Percentiles rank a stretch among this genome's conserved stretches.
Evolutionary conservation across 306 rosid genomes (phyloP).

Genomic region (Castanea mollissima): DNA sequence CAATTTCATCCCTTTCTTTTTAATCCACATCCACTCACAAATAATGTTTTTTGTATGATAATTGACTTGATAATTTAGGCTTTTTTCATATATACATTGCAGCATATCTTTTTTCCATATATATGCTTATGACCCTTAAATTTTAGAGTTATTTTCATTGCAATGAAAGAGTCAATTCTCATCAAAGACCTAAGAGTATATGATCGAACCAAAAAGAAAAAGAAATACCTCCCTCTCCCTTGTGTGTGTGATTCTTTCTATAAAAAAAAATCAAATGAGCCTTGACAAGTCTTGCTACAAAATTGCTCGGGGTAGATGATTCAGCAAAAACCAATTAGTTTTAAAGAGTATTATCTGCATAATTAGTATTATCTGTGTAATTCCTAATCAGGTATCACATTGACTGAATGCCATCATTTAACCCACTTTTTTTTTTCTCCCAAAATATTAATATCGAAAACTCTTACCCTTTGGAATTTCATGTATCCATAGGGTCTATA

Average conservation of each 20-base stretch:
- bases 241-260: not conserved
- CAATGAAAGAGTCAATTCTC: too few species aligned
- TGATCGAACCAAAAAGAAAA: too few species aligned
- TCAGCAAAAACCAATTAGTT: not conserved
- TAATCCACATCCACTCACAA: too few species aligned
- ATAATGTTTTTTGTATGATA: too few species aligned
- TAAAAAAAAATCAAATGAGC: not conserved
- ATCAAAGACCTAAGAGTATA: too few species aligned
- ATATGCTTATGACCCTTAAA: too few species aligned
- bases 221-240: not conserved
- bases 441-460: not conserved
- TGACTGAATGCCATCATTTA: slow-evolving; percentile 36
- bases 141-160: too few species aligned
- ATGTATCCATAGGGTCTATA: not conserved
- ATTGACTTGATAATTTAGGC: too few species aligned
- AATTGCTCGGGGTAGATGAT: not conserved
- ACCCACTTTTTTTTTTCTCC: slow-evolving; percentile 9
- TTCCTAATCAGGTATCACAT: slow-evolving; percentile 17
- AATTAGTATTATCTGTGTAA: not conserved
- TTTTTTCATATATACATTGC: too few species aligned
- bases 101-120: too few species aligned
- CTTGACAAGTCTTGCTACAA: not conserved
- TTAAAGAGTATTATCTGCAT: not conserved
- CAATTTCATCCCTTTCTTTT: too few species aligned
- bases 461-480: not conserved